Evolutionary conservation across 2,329 filamentous ascomycete species (phyloP).

Genomic region (Fusarium bulbicola): DNA sequence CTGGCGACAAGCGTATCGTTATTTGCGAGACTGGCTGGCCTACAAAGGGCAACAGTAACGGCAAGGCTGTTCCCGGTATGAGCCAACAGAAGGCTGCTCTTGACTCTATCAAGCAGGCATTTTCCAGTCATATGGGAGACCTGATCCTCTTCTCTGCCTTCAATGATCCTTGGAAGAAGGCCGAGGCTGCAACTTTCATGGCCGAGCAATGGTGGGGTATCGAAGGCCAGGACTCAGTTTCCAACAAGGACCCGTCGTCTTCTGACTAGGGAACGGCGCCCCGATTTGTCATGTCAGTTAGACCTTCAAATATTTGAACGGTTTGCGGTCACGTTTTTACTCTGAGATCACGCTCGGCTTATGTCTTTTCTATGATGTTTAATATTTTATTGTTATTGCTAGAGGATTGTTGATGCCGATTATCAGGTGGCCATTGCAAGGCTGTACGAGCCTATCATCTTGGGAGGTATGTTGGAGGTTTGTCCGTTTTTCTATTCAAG

Average conservation of each 20-base stretch:
- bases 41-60: slow-evolving; percentile 71
- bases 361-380: slow-evolving; percentile 3
- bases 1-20: slow-evolving; percentile 67
- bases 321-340: slow-evolving; percentile 1
- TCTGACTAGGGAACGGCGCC: slow-evolving; percentile 25
- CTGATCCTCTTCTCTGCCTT: slow-evolving; percentile 82
- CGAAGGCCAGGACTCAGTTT: slow-evolving; percentile 15
- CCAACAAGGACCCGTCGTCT: slow-evolving; percentile 39
- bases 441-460: slow-evolving; percentile 6
- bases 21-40: slow-evolving; percentile 91
- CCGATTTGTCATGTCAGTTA: slow-evolving; percentile 9
- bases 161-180: slow-evolving; percentile 81
- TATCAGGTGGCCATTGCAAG: background rate
- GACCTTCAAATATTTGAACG: slow-evolving; percentile 6
- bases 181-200: slow-evolving; percentile 68
- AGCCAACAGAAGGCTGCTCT: slow-evolving; percentile 74
- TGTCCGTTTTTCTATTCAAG: background rate
- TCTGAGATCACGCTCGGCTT: background rate
- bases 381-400: background rate
- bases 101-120: slow-evolving; percentile 68
- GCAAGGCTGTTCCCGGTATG: slow-evolving; percentile 72
- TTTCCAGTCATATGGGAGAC: slow-evolving; percentile 58
- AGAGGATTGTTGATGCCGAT: background rate
- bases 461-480: background rate
- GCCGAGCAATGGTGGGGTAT: slow-evolving; percentile 84